Evolutionary conservation across 2,329 filamentous ascomycete genomes (phyloP), one percentile per base, ranked within the genome.

Genomic region (Dactylella cylindrospora): DNA sequence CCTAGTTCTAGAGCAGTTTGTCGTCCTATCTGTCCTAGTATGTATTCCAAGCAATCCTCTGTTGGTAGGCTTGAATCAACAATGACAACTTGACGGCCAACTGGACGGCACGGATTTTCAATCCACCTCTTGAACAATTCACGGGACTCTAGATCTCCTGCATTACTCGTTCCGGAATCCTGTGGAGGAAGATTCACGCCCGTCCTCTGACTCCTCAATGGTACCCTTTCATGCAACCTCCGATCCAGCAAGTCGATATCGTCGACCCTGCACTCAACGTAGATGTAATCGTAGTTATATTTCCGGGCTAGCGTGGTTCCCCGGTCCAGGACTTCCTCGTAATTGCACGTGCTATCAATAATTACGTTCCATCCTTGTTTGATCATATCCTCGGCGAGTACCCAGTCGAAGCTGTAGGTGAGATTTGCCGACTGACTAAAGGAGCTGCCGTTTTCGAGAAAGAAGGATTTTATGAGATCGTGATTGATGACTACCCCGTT

Each of bases 261-360:
- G 5, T 66, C 23, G 6, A 71, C 68, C 33, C 53, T 67, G 31
- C 71, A 73, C 61, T 74, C 71, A 13, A 74, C 65, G 28, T 73
- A 74, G 65, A 66, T 67, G 33, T 71, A 71, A 6, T 47, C 41
- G 17, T 65, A 68, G 8, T 33, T 52, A 35, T 68, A 65, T 41
- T 62, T 23, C 15, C 50, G n/a, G 1, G 73, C 71, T 1, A 74
- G 68, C 5, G 64, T 66, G 2, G 45, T 50, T 1, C 73, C 73
- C 4, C 55, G 32, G 12, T 71, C 68, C 22, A 74, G 52, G 1
- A 70, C 65, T 59, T 72, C 67, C 8, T 66, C 39, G 65, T 66
- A 74, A 57, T 73, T 73, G 67, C 72, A 75, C 23, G 70, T 69
- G 50, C 72, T 73, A 64, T 75, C 73, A 12, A 75, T 68, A 49